A percentile compares a stretch with the other conserved stretches of the same genome.
These are phyloP conservation scores for Lipomyces orientalis DNA, from an alignment of 805 yeast genomes.

Conservation along the genomic window DNA sequence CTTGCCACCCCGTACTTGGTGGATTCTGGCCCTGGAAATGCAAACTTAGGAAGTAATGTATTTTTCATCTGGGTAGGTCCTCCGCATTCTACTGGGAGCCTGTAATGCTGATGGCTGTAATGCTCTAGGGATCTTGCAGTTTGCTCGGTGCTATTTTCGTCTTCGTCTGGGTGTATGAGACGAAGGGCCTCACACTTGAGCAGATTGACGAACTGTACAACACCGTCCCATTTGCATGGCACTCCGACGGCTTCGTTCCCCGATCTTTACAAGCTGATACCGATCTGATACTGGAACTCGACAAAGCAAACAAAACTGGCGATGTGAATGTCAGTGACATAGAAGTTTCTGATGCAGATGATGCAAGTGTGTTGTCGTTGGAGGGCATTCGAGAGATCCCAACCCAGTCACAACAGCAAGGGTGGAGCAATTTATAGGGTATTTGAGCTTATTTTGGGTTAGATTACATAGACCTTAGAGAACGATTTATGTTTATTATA, in stretches of 20 bases:
- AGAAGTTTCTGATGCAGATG: neutral
- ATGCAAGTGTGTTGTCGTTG: neutral
- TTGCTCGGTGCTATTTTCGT: conserved; percentile 67
- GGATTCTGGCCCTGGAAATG: conserved; percentile 48
- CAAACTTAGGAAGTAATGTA: conserved; percentile 29
- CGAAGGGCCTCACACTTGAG: conserved; percentile 81
- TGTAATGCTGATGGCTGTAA: neutral
- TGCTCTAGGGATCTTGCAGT: conserved; percentile 49
- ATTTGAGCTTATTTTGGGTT: neutral
- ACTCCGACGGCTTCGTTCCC: conserved; percentile 20
- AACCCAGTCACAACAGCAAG: neutral
- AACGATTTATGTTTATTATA: too few relatives aligned
- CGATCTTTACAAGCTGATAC: neutral
- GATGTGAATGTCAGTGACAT: neutral
- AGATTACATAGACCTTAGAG: neutral
- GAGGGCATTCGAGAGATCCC: neutral
- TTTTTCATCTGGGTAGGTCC: conserved; percentile 30
- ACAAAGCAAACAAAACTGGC: neutral
- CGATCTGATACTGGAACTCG: neutral
- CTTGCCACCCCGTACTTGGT: conserved; percentile 31
- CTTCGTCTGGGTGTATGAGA: conserved; percentile 74
- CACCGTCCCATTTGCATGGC: conserved; percentile 28
- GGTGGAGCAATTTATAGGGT: neutral
- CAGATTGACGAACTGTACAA: conserved; percentile 74
- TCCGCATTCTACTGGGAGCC: neutral